These are phyloP conservation scores for Citrus maxima DNA, from an alignment of 345 rosid genomes.

Conservation along the genomic window DNA sequence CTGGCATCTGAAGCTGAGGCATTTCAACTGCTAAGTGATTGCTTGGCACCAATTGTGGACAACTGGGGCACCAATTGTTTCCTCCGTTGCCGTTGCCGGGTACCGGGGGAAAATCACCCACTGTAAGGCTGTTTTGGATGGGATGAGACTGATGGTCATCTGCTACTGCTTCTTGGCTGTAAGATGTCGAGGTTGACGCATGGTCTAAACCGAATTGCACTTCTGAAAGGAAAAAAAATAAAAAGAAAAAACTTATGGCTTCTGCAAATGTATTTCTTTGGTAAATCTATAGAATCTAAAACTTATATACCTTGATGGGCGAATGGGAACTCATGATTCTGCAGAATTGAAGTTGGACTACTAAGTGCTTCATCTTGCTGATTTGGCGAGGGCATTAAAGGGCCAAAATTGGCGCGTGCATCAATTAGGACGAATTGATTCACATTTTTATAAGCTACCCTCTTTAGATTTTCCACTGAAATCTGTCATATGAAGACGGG, in stretches of 20 bases:
- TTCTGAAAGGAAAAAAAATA: slow-evolving; percentile 8
- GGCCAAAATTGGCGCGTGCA: slow-evolving; percentile 12
- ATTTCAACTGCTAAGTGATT: neutral
- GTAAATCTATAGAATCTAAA: neutral
- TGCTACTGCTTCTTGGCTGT: slow-evolving; percentile 16
- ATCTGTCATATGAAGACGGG: slow-evolving; percentile 21
- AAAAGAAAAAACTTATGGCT: neutral
- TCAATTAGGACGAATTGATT: slow-evolving; percentile 18
- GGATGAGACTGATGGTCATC: slow-evolving; percentile 19
- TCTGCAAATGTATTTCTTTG: neutral
- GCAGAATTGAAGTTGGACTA: slow-evolving; percentile 22
- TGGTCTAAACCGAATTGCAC: slow-evolving; percentile 20
- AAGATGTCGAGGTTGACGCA: slow-evolving; percentile 21
- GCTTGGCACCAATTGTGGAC: slow-evolving; percentile 8
- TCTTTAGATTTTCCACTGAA: slow-evolving; percentile 38
- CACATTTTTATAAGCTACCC: slow-evolving; percentile 44
- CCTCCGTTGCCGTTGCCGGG: slow-evolving; percentile 5
- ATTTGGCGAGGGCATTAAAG: slow-evolving; percentile 32
- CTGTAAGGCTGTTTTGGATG: slow-evolving; percentile 29
- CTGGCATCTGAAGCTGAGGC: slow-evolving; percentile 23
- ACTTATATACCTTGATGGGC: slow-evolving; percentile 32
- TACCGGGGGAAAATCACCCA: slow-evolving; percentile 2
- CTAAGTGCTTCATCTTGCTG: slow-evolving; percentile 25
- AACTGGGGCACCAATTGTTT: slow-evolving; percentile 13
- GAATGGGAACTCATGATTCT: slow-evolving; percentile 28